Evolutionary conservation across 2,329 filamentous ascomycete species (phyloP).

Genomic region (Xylariaceae sp.): DNA sequence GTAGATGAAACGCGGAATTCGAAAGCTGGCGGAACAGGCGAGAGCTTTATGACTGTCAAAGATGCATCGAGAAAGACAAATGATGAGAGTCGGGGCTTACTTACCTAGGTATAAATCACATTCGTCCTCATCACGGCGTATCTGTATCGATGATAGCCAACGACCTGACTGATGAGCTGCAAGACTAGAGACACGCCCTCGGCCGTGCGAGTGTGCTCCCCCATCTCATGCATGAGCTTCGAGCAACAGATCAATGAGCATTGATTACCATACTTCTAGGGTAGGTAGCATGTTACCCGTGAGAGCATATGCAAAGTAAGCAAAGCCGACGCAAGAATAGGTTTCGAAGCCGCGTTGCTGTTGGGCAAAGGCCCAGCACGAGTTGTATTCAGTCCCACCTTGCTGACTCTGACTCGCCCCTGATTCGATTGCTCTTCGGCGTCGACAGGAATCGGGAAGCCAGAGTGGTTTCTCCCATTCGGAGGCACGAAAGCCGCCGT

Average conservation of each 20-base stretch:
- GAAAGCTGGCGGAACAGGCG: no score
- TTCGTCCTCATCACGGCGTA: conserved; percentile 4
- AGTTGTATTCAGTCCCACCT: conserved; percentile 6
- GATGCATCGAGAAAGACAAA: conserved; percentile 1
- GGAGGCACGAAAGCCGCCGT: conserved; percentile 1
- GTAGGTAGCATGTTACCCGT: conserved; percentile 12
- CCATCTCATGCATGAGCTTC: conserved; percentile 10
- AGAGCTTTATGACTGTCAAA: conserved; percentile 5
- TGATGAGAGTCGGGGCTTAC: conserved; percentile 11
- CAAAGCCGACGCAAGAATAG: conserved; percentile 13
- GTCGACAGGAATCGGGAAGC: background rate
- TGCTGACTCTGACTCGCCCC: conserved; percentile 14
- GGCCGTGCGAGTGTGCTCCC: conserved; percentile 3
- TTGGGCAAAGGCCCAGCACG: conserved; percentile 10
- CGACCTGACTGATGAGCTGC: background rate
- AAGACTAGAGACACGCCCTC: conserved; percentile 13
- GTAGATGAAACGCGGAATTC: background rate
- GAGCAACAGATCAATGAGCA: background rate
- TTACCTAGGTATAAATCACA: conserved; percentile 1
- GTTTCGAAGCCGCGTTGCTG: conserved; percentile 7
- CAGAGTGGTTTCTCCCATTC: background rate
- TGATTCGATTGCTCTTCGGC: background rate
- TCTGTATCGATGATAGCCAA: conserved; percentile 6
- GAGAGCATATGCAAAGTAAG: conserved; percentile 24
- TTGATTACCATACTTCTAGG: background rate